These are phyloP conservation scores for Podila verticillata DNA, from an alignment of 192 early-diverging fungal genomes.

Conservation along the genomic window DNA sequence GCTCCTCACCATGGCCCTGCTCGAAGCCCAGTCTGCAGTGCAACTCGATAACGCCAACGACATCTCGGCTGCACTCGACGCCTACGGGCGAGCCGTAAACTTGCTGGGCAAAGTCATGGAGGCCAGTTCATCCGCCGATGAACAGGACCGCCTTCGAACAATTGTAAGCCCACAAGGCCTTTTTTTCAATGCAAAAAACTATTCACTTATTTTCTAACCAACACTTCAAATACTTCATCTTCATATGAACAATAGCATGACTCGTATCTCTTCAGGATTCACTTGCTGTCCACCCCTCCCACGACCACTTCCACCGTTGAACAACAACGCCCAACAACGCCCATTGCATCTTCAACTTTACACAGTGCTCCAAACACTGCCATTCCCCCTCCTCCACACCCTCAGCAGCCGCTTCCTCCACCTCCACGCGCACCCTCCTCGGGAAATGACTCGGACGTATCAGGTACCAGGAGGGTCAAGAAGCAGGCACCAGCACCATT, in stretches of 20 bases:
- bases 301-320: constrained; percentile 9
- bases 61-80: constrained; percentile 26
- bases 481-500: constrained; percentile 40
- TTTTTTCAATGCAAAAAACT: not conserved
- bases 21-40: constrained; percentile 48
- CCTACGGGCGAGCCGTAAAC: constrained; percentile 30
- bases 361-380: not conserved
- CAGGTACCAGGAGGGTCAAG: constrained; percentile 32
- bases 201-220: not conserved
- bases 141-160: constrained; percentile 37
- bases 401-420: constrained; percentile 31
- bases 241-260: constrained; percentile 21
- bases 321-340: not conserved
- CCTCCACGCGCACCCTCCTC: constrained; percentile 8
- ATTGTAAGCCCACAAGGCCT: constrained; percentile 21
- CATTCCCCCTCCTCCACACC: constrained; percentile 14
- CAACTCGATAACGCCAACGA: constrained; percentile 41
- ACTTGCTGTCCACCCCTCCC: constrained; percentile 39
- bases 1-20: constrained; percentile 30
- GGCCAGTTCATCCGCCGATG: constrained; percentile 35
- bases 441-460: constrained; percentile 22
- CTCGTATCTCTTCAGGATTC: constrained; percentile 44
- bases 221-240: too few species aligned
- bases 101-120: constrained; percentile 47
- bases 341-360: not conserved